Base-by-base conservation (phyloP, 352 stramenopile species). In the Globisporangium sylvaticum region DNA sequence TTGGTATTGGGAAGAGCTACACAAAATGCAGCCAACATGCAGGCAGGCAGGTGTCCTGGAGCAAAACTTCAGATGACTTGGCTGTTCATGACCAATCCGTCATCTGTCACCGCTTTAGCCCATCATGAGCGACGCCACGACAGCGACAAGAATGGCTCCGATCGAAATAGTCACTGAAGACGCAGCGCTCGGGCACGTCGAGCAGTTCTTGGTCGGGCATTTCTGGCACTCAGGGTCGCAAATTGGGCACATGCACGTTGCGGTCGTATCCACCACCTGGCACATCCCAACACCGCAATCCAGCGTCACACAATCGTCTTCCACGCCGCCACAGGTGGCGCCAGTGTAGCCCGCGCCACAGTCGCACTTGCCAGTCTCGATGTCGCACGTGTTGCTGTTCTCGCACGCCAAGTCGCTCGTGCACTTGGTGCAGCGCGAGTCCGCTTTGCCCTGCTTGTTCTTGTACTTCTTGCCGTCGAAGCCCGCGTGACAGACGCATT, bases 381-480 rank as follows among this genome's bases (percentile, higher is more conserved):
- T 69, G 55, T 79, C 54, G 61, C 74, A 80, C 15, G 54, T 42
- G 58, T 71, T 69, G 61, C 37, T 58, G 66, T 80, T 80, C 66
- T 76, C 44, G 46, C 74, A 80, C n/a, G 64, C 74, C 31, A 66
- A 55, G 55, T 80, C 70, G 34, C 63, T 76, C 12, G 72, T 79
- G 67, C 74, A 80, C 32, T 74, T 71, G 10, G 69, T 65, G 65
- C 74, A 80, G 32, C 74, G 74, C 24, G 68, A 50, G 71, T 85
- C 77, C n/a, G 72, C 4, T 57, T 77, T 81, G 46, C 74, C 76
- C 62, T 81, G 72, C 60, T 84, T 81, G 57, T 68, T 69, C 62
- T 83, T 79, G 74, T 78, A 75, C 64, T 66, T 61, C 53, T 79
- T 80, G 56, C 77, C 79, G 24, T 82, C 70, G 44, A 71, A 87